Percentiles rank a stretch among this genome's conserved stretches.
phyloP scores from a whole-genome alignment of 1,284 basidiomycete genomes.

The Bjerkandera adusta region DNA sequence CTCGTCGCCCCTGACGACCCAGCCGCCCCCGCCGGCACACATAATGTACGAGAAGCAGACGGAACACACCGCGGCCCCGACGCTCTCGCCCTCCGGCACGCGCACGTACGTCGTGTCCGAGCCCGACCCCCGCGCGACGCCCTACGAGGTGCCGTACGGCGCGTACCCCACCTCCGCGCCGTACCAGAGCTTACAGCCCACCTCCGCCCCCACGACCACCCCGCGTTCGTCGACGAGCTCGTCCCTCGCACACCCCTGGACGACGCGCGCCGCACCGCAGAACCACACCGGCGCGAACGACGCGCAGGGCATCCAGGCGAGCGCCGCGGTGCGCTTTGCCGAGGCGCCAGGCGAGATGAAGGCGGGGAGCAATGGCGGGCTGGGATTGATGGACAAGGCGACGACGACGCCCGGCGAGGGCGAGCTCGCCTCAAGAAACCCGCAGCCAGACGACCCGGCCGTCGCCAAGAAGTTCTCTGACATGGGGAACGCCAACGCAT shows the following conservation, averaged over 20 bases:
- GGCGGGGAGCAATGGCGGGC: conserved; percentile 41
- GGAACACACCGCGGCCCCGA: conserved; percentile 48
- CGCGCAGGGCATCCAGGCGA: conserved; percentile 41
- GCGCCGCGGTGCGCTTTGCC: conserved; percentile 40
- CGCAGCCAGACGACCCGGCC: conserved; percentile 36
- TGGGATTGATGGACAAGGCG: conserved; percentile 40
- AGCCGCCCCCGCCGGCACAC: conserved; percentile 30
- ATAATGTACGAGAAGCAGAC: conserved; percentile 54
- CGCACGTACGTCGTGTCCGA: conserved; percentile 67
- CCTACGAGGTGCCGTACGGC: conserved; percentile 64
- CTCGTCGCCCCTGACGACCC: conserved; percentile 30
- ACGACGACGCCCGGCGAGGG: conserved; percentile 27
- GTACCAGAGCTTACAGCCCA: conserved; percentile 43
- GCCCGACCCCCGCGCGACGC: conserved; percentile 54
- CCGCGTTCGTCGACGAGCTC: conserved; percentile 43
- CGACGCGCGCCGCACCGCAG: conserved; percentile 39
- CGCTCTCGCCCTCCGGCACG: conserved; percentile 39
- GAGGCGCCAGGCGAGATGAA: conserved; percentile 44
- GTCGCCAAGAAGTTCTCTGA: conserved; percentile 44
- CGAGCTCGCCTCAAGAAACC: conserved; percentile 43
- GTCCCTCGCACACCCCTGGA: conserved; percentile 41
- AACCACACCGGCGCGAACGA: conserved; percentile 26
- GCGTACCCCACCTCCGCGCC: conserved; percentile 59
- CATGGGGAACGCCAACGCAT: conserved; percentile 42
- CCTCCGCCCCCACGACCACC: conserved; percentile 35